Conservation (phyloP, 208 protist species). For the Leishmania lainsoni region DNA sequence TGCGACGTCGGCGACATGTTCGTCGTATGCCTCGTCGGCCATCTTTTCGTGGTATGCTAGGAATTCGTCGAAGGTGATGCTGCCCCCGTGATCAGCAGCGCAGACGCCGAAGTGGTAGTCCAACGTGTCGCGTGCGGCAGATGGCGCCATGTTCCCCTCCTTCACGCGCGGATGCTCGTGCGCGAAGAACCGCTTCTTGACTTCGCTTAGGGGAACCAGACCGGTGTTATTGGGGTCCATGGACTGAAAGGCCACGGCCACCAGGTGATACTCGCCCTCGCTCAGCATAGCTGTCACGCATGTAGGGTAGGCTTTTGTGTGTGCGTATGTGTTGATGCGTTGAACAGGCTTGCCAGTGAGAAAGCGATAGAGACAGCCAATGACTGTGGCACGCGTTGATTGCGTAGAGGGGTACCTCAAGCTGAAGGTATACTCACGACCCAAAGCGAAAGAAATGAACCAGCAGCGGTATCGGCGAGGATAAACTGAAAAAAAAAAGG, state of each 20-base stretch:
- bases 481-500: too few species aligned
- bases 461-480: background rate
- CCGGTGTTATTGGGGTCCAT: constrained; percentile 52
- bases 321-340: background rate
- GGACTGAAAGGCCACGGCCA: constrained; percentile 57
- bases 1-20: constrained; percentile 52
- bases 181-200: constrained; percentile 62
- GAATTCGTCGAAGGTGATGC: constrained; percentile 84
- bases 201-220: constrained; percentile 48
- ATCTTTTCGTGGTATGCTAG: constrained; percentile 80
- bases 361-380: background rate
- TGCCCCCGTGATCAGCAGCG: constrained; percentile 46
- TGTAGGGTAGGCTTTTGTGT: background rate
- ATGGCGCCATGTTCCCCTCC: constrained; percentile 73
- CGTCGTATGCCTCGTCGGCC: constrained; percentile 63
- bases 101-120: constrained; percentile 60
- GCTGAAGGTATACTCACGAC: background rate
- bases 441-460: background rate
- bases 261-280: constrained; percentile 33
- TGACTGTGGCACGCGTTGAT: background rate
- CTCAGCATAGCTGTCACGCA: constrained; percentile 19
- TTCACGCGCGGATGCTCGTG: constrained; percentile 77
- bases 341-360: background rate
- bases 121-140: constrained; percentile 61
- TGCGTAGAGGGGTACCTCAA: background rate